Evolutionary conservation across 306 rosid species (phyloP), one percentile per base, ranked within the genome.

Genomic region (Hippophae gyantsensis): DNA sequence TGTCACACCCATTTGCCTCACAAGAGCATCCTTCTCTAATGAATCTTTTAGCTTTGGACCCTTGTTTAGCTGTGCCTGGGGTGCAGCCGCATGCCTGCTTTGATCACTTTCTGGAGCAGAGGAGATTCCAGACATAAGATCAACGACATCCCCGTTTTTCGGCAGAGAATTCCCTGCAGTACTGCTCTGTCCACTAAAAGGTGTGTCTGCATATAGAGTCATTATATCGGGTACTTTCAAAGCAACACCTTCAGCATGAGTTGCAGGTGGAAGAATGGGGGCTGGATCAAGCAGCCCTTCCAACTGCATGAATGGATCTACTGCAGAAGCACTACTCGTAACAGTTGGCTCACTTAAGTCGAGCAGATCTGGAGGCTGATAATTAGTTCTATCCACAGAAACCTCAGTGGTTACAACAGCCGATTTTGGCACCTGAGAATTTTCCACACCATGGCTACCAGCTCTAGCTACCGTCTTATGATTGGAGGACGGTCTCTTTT

Each of bases 1-100:
- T 58, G 43, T 89, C 76, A 89, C 96, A 2, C 96, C 96, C 90
- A 89, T 67, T 73, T 89, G 97, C 78, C 97, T 83, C 54, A 85
- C 97, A 50, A 75, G 78, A 23, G 97, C 81, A 75, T 89, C 97
- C 69, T 76, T 85, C 73, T 89, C 77, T 67, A 89, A 68, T 2
- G 95, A 51, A 41, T 72, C 78, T 69, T 69, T 83, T 6, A 52
- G 41, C 42, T 77, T 72, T 13, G 79, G 80, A 52, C 95, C 97
- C 76, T 81, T 89, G 45, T 59, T 69, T 42, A 75, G 67, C 53
- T 81, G 90, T 5, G 81, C 42, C 51, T 50, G 26, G 45, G 70
- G 58, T 26, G 66, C 57, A 61, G 23, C 52, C 10, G 27, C 60
- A 42, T 72, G 63, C 46, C 76, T 84, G 47, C 75, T 84, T 57